Evolutionary conservation across 2,329 filamentous ascomycete species (phyloP), one percentile per base, ranked within the genome.

Genomic region (Fusarium stilboides): DNA sequence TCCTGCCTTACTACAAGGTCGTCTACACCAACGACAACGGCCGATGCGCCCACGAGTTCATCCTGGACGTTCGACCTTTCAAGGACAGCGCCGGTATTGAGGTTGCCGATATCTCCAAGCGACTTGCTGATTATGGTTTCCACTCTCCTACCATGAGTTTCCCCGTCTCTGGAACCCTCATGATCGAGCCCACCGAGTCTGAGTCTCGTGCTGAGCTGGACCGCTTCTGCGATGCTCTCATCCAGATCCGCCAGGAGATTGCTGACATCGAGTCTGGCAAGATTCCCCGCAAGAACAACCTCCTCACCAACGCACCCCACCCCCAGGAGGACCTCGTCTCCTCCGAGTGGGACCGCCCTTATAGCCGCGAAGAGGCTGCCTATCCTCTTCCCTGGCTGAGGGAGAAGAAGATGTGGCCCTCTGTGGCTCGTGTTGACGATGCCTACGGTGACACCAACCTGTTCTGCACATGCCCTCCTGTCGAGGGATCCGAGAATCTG

Each of bases 321-420:
- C 92, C 91, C 1, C 90, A 94, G 81, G 88, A 90, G 47, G 95
- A 98, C 77, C 83, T 98, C 24, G 83, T 98, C 47, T 77, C 85
- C 2, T 87, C 87, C 5, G 68, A 70, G 45, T 98, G 95, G 95
- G 86, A 93, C 70, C 86, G 95, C n/a, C 85, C 88, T 2, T 98
- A 98, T 79, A 88, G 85, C 3, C 84, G 94, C 31, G 92, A 96
- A 82, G 86, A 91, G 80, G 95, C 95, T 1, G 95, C 94, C 1
- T 98, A 97, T 79, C 95, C 95, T 17, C 78, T 97, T 65, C 85
- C 89, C 1, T 97, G 88, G 82, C 82, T 98, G 65, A 87, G 88
- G 78, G 93, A 97, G 87, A 97, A 97, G 91, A 98, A 98, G 86
- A 98, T 98, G 84, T 98, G 95, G 95, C 94, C 95, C 0, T 91